Base-by-base conservation (phyloP, 805 yeast species). In the Candida maesae region DNA sequence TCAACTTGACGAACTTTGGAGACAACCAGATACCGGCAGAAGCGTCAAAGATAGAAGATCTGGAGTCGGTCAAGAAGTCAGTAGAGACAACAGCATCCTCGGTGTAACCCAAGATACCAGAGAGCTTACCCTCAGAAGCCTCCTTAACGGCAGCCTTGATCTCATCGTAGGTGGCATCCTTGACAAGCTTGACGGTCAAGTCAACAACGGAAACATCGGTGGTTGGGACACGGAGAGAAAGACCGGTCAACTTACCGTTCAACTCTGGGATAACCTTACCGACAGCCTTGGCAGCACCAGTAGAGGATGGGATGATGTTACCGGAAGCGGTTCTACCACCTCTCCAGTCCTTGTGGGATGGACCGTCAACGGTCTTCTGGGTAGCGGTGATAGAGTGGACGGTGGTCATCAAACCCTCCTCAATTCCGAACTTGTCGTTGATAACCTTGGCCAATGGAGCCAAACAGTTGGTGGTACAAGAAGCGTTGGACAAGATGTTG, bases 201-300 rank as follows among this genome's bases (percentile, higher is more conserved):
- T 88, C 96, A 60, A 88, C 96, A 61, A 88, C 93, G 49, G 96
- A 88, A 47, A 88, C 95, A 65, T 88, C 95, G 54, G 79, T 79
- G 65, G 96, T 88, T 68, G 96, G 96, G 50, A 88, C 95, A 74
- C 96, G 84, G 72, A 88, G 74, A 50, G 95, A 81, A 80, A 87
- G 76, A 76, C 96, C 96, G 55, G 96, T 88, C 68, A 88, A 82
- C 76, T 86, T 87, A 64, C 96, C 96, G 72, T 83, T 81, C 61
- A 88, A 78, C 61, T 75, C 82, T 54, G 96, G 96, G 61, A 88
- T 82, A 59, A 88, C 95, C 79, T 86, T 86, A 68, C 95, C 95
- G 59, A 88, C 96, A 54, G 95, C 95, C 82, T 88, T 88, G 63
- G 96, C 96, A 61, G 96, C 96, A 81, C 96, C 96, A 51, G 96